Evolutionary conservation across 257 asterid species (phyloP), one percentile per base, ranked within the genome.

Genomic region (Salvia rosmarinus): DNA sequence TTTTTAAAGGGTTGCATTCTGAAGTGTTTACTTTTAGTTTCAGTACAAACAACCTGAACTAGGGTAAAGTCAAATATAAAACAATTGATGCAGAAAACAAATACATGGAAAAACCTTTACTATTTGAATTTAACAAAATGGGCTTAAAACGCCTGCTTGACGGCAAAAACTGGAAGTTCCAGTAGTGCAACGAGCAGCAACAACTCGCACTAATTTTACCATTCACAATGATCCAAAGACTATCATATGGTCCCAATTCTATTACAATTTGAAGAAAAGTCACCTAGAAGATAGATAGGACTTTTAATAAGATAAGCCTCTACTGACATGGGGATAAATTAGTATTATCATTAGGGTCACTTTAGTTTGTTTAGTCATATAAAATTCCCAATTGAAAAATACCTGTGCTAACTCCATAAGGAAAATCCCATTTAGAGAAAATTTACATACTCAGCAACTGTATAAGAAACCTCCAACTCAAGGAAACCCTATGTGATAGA

Each of bases 401-500:
- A 57, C 64, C 23, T 30, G 23, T 4, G 1, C 43, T 58, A 58
- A 34, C 47, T 30, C 8, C 46, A 59, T 11, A 34, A 16, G 1
- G 16, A 16, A 35, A 7, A 20, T 21, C 55, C n/a, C 54, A 14
- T 21, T 30, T 49, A 25, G 51, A 47, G 42, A 34, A 59, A 21
- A 20, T 46, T 37, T 9, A 50, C 32, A 39, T 21, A 51, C 52
- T 62, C 40, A 13, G 65, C n/a, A 52, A 56, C 51, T 54, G 61
- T 40, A 64, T 42, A 12, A 37, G 23, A 49, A 49, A 5, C 9
- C 47, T 71, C 75, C 71, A 72, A 37, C 19, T 35, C 9, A 21
- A 8, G 16, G 64, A 21, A 51, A 42, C 16, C 35, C 37, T 37
- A 46, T 61, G 43, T 4, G 8, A 50, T 37, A 61, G 21, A 34